Evolutionary conservation across 179 eudicot species (phyloP).

Genomic region (Pouteria campechiana): DNA sequence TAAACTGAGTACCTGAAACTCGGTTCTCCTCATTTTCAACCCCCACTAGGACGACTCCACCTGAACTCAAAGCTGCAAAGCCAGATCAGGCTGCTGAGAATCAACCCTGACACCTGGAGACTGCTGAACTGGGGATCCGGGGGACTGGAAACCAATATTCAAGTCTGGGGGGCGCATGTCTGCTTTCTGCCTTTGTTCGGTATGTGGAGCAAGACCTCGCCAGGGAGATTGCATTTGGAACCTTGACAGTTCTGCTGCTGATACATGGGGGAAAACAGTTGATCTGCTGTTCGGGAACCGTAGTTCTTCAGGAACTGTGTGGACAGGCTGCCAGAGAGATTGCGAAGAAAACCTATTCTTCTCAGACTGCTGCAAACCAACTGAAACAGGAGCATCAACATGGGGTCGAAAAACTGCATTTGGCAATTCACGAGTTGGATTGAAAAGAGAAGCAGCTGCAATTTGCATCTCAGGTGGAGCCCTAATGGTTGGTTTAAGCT

Average conservation of each 20-base stretch:
- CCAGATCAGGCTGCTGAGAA: slow-evolving; percentile 96
- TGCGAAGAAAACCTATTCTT: slow-evolving; percentile 35
- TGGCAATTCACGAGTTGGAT: slow-evolving; percentile 30
- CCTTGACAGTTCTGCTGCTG: slow-evolving; percentile 50
- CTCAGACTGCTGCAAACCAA: slow-evolving; percentile 34
- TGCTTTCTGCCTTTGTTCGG: slow-evolving; percentile 46
- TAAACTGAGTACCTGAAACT: no score
- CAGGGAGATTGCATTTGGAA: slow-evolving; percentile 55
- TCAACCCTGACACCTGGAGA: slow-evolving; percentile 48
- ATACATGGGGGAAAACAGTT: slow-evolving; percentile 42
- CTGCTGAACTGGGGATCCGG: slow-evolving; percentile 46
- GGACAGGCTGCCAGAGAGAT: slow-evolving; percentile 36
- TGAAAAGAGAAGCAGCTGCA: slow-evolving; percentile 28
- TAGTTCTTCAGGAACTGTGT: slow-evolving; percentile 30
- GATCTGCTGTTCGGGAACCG: slow-evolving; percentile 43
- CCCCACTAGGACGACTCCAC: background rate
- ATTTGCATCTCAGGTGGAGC: slow-evolving; percentile 29
- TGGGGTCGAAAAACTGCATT: slow-evolving; percentile 43
- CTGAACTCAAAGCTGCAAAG: slow-evolving; percentile 62
- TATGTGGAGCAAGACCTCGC: slow-evolving; percentile 40
- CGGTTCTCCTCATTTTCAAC: no score
- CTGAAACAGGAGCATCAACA: slow-evolving; percentile 32
- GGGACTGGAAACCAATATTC: slow-evolving; percentile 75
- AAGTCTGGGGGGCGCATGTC: slow-evolving; percentile 81
- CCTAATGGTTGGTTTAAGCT: slow-evolving; percentile 35